Base-by-base conservation (phyloP, 768 basidiomycete genomes). In the Rhizopogon rudus region DNA sequence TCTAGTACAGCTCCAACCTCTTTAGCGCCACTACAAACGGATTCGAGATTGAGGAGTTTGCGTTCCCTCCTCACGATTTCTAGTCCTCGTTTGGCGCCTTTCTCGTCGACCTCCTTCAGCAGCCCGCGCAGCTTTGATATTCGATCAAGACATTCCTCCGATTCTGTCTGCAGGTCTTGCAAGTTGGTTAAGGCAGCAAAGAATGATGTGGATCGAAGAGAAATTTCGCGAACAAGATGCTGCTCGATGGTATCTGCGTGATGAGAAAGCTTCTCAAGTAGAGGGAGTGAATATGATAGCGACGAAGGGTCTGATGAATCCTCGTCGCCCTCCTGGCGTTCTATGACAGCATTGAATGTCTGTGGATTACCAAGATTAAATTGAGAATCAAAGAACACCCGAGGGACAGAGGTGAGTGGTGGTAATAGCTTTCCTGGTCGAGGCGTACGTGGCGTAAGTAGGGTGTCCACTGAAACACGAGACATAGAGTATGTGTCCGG, bases 171-270 rank as follows among this genome's bases (percentile, higher is more conserved):
- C 10, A 99, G 81, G 59, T 93, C 88, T 64, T 97, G 91, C 7
- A 99, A 77, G 69, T 99, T 99, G 6, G 93, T 82, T 39, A 99
- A 81, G 6, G 97, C 97, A 5, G 95, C 88, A 64, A 98, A 99
- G 80, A 99, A 99, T 1, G 93, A 93, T 1, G 91, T 82, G 0
- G 94, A 92, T 13, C 96, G 88, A 9, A 88, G 75, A 8, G 89
- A 88, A 44, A 99, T 95, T 71, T 98, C 97, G 57, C 85, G 85
- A 4, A 95, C 83, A 54, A 99, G 88, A 70, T 99, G 96, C 57
- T 93, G 86, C 67, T 99, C 97, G 58, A 98, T 82, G 1, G 88
- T 88, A 67, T 98, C 97, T 2, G 95, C 87, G 64, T 96, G 88
- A 54, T 92, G 87, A 9, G 93, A 94, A 59, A 98, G 83, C 63